Conservation (phyloP, 768 basidiomycete genomes). For the Boletus rufocinnamomeus region DNA sequence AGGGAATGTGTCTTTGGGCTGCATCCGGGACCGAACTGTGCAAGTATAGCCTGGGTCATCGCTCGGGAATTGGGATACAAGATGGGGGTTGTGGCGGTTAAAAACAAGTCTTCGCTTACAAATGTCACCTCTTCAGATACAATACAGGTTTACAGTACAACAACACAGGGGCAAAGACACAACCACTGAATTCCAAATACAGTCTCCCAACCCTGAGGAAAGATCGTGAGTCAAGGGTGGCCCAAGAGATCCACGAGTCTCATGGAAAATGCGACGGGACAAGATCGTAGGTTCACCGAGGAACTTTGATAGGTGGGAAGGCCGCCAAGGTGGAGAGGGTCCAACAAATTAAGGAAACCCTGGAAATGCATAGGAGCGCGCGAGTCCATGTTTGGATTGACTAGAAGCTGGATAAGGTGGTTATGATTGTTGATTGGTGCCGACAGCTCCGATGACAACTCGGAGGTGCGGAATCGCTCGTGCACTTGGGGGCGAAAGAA, state of each 20-base stretch:
- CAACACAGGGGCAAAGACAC: slow-evolving; percentile 3
- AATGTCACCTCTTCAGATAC: not conserved
- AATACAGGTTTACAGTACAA: slow-evolving; percentile 19
- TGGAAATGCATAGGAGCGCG: not conserved
- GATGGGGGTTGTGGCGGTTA: not conserved
- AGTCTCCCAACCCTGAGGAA: not conserved
- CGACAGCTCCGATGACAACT: not conserved
- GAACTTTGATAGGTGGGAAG: not conserved
- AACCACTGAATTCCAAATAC: not conserved
- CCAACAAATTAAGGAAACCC: not conserved
- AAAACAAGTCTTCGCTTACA: slow-evolving; percentile 4
- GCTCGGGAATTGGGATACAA: slow-evolving; percentile 8
- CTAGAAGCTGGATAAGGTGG: not conserved
- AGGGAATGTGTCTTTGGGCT: slow-evolving; percentile 53
- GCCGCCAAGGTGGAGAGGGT: slow-evolving; percentile 1
- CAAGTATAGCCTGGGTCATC: slow-evolving; percentile 52
- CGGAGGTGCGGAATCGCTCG: slow-evolving; percentile 9
- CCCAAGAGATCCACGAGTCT: slow-evolving; percentile 20
- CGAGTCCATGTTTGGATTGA: not conserved
- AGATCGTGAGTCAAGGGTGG: not conserved
- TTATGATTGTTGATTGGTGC: not conserved
- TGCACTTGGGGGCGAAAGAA: slow-evolving; percentile 28
- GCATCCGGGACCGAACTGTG: slow-evolving; percentile 47
- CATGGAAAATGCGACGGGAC: slow-evolving; percentile 25
- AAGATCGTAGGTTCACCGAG: slow-evolving; percentile 8